A percentile compares a stretch with the other conserved stretches of the same genome.
Evolutionary conservation across 257 asterid species (phyloP).

Genomic region (Vinca minor): DNA sequence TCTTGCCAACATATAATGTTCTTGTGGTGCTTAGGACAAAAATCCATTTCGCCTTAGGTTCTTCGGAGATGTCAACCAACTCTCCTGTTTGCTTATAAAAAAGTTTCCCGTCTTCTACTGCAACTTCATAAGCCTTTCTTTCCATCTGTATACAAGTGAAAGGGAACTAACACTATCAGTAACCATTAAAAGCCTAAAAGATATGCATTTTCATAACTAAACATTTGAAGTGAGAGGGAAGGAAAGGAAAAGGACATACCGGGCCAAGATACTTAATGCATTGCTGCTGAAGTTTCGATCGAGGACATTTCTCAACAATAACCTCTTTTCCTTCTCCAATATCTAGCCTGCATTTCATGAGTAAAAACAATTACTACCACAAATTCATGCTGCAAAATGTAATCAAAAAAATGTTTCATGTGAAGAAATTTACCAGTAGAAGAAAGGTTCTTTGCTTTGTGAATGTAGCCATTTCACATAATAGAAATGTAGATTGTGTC

Average conservation of each 20-base stretch:
- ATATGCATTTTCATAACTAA: not conserved
- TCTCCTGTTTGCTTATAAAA: conserved; percentile 49
- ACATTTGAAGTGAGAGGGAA: not conserved
- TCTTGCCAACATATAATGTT: conserved; percentile 72
- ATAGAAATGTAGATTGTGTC: conserved; percentile 88
- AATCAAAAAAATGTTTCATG: not conserved
- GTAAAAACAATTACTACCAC: conserved; percentile 11
- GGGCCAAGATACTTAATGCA: conserved; percentile 97
- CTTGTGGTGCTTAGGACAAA: conserved; percentile 84
- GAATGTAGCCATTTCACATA: conserved; percentile 72
- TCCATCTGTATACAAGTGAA: conserved; percentile 46
- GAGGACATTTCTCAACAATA: conserved; percentile 66
- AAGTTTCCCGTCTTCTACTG: conserved; percentile 62
- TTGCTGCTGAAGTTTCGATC: conserved; percentile 85
- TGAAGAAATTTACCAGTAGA: conserved; percentile 61
- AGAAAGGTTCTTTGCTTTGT: conserved; percentile 90
- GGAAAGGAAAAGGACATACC: too few relatives aligned
- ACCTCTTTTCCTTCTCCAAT: conserved; percentile 93
- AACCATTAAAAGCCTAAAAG: not conserved
- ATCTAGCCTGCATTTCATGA: conserved; percentile 54
- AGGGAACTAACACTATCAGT: conserved; percentile 6
- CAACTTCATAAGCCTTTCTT: conserved; percentile 70
- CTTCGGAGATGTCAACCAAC: conserved; percentile 49
- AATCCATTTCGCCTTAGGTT: conserved; percentile 83
- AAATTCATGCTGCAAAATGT: not conserved